Percentiles rank a stretch among this genome's conserved stretches.
Evolutionary conservation across 176 grass and related monocot species (phyloP).

Genomic region (Triticum urartu): DNA sequence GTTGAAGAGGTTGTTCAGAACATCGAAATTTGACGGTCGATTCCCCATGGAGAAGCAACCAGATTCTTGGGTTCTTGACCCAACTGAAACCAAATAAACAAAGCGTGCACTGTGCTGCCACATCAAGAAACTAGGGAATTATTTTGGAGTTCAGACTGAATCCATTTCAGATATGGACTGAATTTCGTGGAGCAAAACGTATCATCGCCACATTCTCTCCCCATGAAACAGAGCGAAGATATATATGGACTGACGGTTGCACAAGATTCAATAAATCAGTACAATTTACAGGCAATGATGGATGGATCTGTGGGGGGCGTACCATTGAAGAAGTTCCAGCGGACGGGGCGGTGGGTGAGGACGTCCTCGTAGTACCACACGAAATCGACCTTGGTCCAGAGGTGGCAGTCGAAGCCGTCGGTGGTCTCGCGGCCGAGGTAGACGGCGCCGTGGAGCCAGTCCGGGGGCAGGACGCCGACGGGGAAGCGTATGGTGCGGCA

Average conservation of each 20-base stretch:
- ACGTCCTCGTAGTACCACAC: slow-evolving; percentile 89
- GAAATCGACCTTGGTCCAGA: slow-evolving; percentile 77
- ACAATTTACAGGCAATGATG: no score
- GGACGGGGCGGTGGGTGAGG: slow-evolving; percentile 68
- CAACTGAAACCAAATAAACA: background rate
- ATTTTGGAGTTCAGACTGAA: background rate
- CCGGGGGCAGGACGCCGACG: slow-evolving; percentile 51
- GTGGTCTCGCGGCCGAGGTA: slow-evolving; percentile 59
- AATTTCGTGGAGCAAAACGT: background rate
- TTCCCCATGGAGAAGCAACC: background rate
- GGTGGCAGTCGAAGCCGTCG: slow-evolving; percentile 66
- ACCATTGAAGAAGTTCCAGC: slow-evolving; percentile 84
- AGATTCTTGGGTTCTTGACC: background rate
- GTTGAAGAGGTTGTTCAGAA: background rate
- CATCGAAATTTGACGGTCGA: background rate
- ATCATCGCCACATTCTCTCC: background rate
- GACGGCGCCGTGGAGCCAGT: slow-evolving; percentile 60
- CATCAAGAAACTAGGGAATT: background rate
- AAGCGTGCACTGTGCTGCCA: background rate
- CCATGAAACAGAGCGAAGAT: no score
- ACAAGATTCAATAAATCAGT: background rate
- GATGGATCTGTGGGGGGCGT: background rate
- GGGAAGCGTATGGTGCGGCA: slow-evolving; percentile 51
- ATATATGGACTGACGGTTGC: no score
- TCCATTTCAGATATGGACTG: background rate